phyloP scores from a whole-genome alignment of 352 stramenopile species.

The Plasmopara halstedii region DNA sequence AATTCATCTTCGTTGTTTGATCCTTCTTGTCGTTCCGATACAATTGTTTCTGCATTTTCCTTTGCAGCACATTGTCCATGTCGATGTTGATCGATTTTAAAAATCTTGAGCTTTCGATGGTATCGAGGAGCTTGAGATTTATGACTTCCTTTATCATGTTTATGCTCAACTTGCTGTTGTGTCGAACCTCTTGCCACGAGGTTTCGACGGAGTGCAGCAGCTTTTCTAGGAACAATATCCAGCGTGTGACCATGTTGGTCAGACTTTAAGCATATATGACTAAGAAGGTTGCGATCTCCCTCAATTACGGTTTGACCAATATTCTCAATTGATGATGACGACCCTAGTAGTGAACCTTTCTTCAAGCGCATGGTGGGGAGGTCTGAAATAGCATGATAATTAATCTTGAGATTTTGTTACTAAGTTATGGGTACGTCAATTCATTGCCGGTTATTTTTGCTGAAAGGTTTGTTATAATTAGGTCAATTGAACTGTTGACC shows the following conservation, averaged over 20 bases:
- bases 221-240: constrained; percentile 2
- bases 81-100: constrained; percentile 20
- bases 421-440: too few relatives aligned
- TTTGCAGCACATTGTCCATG: constrained; percentile 1
- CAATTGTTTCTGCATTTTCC: neutral
- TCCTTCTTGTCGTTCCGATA: constrained; percentile 8
- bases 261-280: constrained; percentile 8
- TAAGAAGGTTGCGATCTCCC: constrained; percentile 17
- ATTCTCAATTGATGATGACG: constrained; percentile 7
- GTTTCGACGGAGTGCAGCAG: constrained; percentile 20
- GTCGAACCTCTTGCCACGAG: constrained; percentile 24
- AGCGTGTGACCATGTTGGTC: neutral
- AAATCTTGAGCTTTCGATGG: constrained; percentile 23
- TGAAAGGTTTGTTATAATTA: too few relatives aligned
- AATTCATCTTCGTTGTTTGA: constrained; percentile 2
- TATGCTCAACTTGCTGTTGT: constrained; percentile 26
- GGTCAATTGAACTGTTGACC: too few relatives aligned
- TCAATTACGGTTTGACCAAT: constrained; percentile 13
- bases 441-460: too few relatives aligned
- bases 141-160: constrained; percentile 15
- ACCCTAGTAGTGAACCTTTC: constrained; percentile 15
- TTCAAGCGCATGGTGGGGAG: constrained; percentile 23
- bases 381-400: too few relatives aligned
- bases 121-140: constrained; percentile 19
- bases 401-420: too few relatives aligned